phyloP scores from a whole-genome alignment of 768 basidiomycete species.

The Pleurotus citrinopileatus region DNA sequence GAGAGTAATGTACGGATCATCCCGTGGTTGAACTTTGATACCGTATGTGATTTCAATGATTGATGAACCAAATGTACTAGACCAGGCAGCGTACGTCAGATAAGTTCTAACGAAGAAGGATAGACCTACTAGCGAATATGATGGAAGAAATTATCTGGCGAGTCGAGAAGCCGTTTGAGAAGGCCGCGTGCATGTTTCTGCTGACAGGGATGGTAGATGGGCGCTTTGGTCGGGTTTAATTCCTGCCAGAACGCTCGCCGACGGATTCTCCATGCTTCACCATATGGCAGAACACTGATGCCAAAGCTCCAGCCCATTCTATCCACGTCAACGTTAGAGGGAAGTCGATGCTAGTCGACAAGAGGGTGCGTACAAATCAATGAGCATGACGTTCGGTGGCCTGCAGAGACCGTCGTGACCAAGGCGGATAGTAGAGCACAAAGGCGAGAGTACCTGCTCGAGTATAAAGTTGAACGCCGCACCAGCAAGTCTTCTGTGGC shows the following conservation, averaged over 20 bases:
- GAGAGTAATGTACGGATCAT: constrained; percentile 4
- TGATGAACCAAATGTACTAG: constrained; percentile 4
- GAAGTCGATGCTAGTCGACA: not conserved
- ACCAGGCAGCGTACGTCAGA: not conserved
- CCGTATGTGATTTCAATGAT: not conserved
- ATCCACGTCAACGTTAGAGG: not conserved
- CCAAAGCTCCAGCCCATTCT: constrained; percentile 42
- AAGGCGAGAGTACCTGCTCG: constrained; percentile 25
- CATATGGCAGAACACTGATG: constrained; percentile 37
- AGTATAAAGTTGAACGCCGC: constrained; percentile 38
- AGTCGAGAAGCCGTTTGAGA: constrained; percentile 27
- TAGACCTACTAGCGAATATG: constrained; percentile 33
- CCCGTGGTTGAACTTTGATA: not conserved
- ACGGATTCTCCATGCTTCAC: constrained; percentile 35
- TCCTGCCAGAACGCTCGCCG: constrained; percentile 39
- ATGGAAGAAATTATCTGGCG: constrained; percentile 33
- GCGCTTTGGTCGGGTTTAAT: constrained; percentile 30
- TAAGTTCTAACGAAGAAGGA: not conserved
- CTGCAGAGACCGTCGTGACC: constrained; percentile 13
- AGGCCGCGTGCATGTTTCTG: constrained; percentile 27
- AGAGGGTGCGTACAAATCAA: constrained; percentile 18
- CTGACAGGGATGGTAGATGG: constrained; percentile 26
- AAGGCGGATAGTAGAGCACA: not conserved
- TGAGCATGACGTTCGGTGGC: constrained; percentile 24
- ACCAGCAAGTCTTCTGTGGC: constrained; percentile 37